phyloP scores from a whole-genome alignment of 257 asterid species.

The Galeopsis tetrahit region DNA sequence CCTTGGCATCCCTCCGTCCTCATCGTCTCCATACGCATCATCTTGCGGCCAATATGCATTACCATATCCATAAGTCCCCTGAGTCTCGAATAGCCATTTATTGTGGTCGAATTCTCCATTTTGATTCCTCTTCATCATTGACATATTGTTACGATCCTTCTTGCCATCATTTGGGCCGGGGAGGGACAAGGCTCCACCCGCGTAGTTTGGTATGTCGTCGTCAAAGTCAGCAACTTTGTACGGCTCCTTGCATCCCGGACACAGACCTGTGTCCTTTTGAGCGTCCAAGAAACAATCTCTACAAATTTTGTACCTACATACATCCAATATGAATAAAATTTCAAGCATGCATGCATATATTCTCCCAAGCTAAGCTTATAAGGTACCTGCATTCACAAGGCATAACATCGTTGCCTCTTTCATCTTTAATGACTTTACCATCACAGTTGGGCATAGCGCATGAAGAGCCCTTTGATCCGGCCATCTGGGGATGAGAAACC shows the following conservation, averaged over 20 bases:
- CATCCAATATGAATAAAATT: neutral
- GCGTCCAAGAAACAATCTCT: constrained; percentile 94
- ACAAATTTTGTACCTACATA: constrained; percentile 74
- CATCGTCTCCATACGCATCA: constrained; percentile 60
- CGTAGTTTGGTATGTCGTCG: constrained; percentile 62
- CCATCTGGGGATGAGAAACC: constrained; percentile 86
- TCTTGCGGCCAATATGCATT: constrained; percentile 90
- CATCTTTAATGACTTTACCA: constrained; percentile 84
- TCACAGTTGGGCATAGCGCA: constrained; percentile 86
- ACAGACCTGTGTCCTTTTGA: constrained; percentile 64
- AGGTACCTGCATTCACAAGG: constrained; percentile 86
- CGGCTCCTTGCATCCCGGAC: constrained; percentile 88
- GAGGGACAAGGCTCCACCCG: constrained; percentile 60
- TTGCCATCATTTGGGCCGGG: constrained; percentile 64
- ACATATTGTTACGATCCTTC: constrained; percentile 52
- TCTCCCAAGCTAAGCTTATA: too few relatives aligned
- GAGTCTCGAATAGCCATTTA: constrained; percentile 83
- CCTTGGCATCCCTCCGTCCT: constrained; percentile 44
- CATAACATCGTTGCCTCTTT: constrained; percentile 68
- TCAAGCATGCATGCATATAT: too few relatives aligned
- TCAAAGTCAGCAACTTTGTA: constrained; percentile 68
- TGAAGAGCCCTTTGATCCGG: constrained; percentile 80
- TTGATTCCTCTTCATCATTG: constrained; percentile 82
- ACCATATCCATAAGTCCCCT: constrained; percentile 84
- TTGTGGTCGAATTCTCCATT: constrained; percentile 87